phyloP scores from a whole-genome alignment of 2,329 filamentous ascomycete genomes.

The Corinectria fuckeliana region DNA sequence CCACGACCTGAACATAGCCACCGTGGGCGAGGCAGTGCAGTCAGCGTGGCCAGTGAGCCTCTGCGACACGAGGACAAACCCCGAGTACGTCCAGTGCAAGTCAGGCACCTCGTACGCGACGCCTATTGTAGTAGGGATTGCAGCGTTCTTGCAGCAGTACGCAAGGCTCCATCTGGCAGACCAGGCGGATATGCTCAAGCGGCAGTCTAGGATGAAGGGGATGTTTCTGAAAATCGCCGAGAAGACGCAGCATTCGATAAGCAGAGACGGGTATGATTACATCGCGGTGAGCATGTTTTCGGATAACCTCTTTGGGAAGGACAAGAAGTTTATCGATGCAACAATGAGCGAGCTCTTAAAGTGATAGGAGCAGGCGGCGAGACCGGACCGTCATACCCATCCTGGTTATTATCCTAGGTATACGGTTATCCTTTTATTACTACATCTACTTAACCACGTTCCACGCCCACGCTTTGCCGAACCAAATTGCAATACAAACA shows the following conservation, averaged over 20 bases:
- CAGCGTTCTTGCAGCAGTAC: constrained; percentile 7
- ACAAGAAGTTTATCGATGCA: not conserved
- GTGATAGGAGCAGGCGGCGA: not conserved
- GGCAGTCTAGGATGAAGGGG: constrained; percentile 8
- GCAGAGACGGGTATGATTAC: constrained; percentile 13
- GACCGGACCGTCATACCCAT: not conserved
- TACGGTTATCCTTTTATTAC: too few species aligned
- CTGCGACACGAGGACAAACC: not conserved
- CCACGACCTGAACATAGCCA: constrained; percentile 10
- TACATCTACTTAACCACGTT: too few species aligned
- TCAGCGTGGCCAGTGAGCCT: constrained; percentile 15
- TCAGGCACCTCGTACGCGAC: constrained; percentile 19
- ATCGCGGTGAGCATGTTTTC: constrained; percentile 7
- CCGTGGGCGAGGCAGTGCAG: constrained; percentile 10
- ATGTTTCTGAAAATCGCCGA: constrained; percentile 7
- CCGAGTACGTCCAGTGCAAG: not conserved
- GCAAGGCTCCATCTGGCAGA: constrained; percentile 4
- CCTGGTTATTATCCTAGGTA: too few species aligned
- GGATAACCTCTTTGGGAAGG: constrained; percentile 15
- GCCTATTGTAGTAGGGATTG: constrained; percentile 4
- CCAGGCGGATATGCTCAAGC: not conserved
- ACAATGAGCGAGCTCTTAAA: not conserved
- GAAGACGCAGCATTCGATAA: not conserved
- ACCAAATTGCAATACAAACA: too few species aligned
- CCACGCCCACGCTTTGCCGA: too few species aligned